Percentiles rank a stretch among this genome's conserved stretches.
These are phyloP conservation scores for Trametes gibbosa DNA, from an alignment of 768 basidiomycete genomes.

Conservation along the genomic window DNA sequence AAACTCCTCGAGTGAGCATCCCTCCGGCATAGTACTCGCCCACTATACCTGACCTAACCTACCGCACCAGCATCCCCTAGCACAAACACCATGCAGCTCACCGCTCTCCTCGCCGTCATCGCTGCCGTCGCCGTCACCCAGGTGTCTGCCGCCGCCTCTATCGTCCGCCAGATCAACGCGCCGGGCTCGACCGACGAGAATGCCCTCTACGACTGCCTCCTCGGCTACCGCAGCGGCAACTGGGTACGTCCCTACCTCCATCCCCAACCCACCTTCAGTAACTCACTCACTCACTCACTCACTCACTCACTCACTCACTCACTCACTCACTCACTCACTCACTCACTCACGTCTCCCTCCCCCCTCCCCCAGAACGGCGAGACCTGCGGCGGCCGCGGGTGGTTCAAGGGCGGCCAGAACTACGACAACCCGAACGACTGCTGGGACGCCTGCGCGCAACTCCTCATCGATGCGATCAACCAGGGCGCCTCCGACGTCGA, in stretches of 20 bases:
- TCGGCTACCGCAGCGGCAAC: not conserved
- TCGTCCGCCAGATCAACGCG: not conserved
- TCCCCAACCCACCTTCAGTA: not conserved
- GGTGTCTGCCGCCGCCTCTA: not conserved
- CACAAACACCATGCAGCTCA: not conserved
- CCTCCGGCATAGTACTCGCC: too few species aligned
- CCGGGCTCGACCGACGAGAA: not conserved
- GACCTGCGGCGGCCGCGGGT: too few species aligned
- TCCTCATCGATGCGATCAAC: not conserved
- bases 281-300: not conserved
- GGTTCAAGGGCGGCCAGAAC: not conserved
- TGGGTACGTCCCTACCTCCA: not conserved
- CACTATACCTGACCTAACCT: too few species aligned
- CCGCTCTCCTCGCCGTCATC: not conserved
- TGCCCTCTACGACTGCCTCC: not conserved
- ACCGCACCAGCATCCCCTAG: too few species aligned
- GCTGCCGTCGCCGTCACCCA: not conserved
- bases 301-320: too few species aligned
- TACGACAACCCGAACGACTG: not conserved
- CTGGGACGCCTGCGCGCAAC: not conserved
- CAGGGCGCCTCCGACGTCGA: not conserved
- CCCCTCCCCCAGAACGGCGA: not conserved
- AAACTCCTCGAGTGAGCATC: too few species aligned
- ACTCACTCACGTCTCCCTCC: too few species aligned
- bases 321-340: too few species aligned